These are phyloP conservation scores for Quercus glauca DNA, from an alignment of 306 rosid genomes.

Conservation along the genomic window DNA sequence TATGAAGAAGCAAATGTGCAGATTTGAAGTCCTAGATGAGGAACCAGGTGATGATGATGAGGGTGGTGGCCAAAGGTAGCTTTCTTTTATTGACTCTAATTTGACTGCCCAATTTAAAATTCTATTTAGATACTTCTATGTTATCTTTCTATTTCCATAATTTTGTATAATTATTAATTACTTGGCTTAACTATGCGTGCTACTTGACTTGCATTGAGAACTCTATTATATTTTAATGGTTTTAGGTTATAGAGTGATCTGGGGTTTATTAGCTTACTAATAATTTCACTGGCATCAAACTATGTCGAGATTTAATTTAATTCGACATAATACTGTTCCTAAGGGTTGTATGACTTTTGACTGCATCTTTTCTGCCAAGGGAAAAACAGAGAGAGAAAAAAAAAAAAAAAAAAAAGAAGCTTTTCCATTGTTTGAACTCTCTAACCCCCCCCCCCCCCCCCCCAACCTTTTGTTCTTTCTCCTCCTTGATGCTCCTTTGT, in stretches of 20 bases:
- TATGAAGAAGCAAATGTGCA: conserved; percentile 25
- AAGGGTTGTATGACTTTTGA: background rate
- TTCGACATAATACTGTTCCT: background rate
- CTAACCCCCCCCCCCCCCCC: no score
- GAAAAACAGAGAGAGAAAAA: no score
- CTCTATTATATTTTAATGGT: background rate
- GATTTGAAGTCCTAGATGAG: conserved; percentile 95
- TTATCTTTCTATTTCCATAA: background rate
- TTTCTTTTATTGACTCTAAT: background rate
- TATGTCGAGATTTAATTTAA: background rate
- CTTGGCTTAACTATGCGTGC: background rate
- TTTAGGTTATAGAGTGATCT: background rate
- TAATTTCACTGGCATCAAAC: background rate
- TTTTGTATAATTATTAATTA: background rate
- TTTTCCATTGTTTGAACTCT: background rate
- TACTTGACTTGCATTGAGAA: background rate
- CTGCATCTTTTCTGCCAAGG: background rate
- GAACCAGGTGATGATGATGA: conserved; percentile 99
- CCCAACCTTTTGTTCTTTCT: no score
- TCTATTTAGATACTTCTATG: background rate
- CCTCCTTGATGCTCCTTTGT: no score
- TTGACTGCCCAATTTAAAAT: background rate
- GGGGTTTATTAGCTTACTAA: background rate
- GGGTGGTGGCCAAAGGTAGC: conserved; percentile 73
- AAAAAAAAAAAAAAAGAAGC: no score